Base-by-base conservation (phyloP, 1,139 yeast genomes). In the Debaryomycetaceae sp. region DNA sequence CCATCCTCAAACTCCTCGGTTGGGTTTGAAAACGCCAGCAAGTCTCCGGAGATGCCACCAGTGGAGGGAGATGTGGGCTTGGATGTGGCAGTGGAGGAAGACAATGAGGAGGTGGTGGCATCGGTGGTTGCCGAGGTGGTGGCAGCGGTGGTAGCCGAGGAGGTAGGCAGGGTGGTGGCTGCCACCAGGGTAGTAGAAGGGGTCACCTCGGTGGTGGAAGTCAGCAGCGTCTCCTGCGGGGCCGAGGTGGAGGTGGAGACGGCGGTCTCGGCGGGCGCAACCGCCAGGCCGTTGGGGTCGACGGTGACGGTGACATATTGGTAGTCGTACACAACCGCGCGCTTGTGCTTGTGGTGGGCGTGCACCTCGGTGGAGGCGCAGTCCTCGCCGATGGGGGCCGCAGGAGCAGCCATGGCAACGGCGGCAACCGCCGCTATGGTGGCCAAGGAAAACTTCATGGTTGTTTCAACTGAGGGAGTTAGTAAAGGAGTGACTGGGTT, bases 1-100 rank as follows among this genome's bases (percentile, higher is more conserved):
- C 97, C 97, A 54, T 91, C 97, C 56, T 72, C 69, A 67, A 89
- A 89, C 39, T 65, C 60, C 33, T 56, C 58, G 33, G 74, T 45
- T 48, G 88, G 84, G 48, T 56, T 59, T 28, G 58, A 45, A 61
- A 68, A 82, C 36, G 68, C 62, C 20, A 64, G 39, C 45, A 83
- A 68, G 51, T 75, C 82, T 49, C 86, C 86, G 33, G 51, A 35
- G 45, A 68, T 59, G 34, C 71, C 68, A 29, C 64, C 55, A 22
- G 64, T 46, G 23, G 55, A 49, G 21, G 56, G 46, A 28, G 62
- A 45, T 18, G 56, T 40, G 25, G 52, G 35, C 30, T 55, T 27
- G 11, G 61, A 31, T 15, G 54, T 32, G 19, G 42, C 9, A 14
- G 45, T 27, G 21, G 36, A 23, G n/a, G 45, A 20, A 9, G 46